These are phyloP conservation scores for bread wheat (Triticum aestivum) DNA, from an alignment of 176 grass and related monocot genomes.

Conservation along the genomic window IWGSC_CS_RefSeq_v2.1 NC_057814.1:46650289-46650788, in stretches of 20 bases:
- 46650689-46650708: not conserved
- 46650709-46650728: not conserved
- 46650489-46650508: conserved; percentile 31
- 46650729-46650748: not conserved
- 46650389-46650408: no score
- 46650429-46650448: not conserved
- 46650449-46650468: conserved; percentile 35
- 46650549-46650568: conserved; percentile 64
- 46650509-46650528: conserved; percentile 66
- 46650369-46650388: not conserved
- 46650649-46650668: conserved; percentile 22
- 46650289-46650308: conserved; percentile 33
- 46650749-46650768: conserved; percentile 20
- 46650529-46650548: conserved; percentile 73
- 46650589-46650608: conserved; percentile 44
- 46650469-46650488: conserved; percentile 67
- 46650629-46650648: conserved; percentile 44
- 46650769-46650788: not conserved
- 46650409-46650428: no score
- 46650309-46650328: conserved; percentile 9
- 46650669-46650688: conserved; percentile 4
- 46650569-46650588: conserved; percentile 95
- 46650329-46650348: not conserved
- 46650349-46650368: not conserved
- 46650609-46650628: conserved; percentile 39